A percentile compares a stretch with the other conserved stretches of the same genome.
phyloP scores from a whole-genome alignment of 257 asterid genomes.

The Solanum lycopersicoides region DNA sequence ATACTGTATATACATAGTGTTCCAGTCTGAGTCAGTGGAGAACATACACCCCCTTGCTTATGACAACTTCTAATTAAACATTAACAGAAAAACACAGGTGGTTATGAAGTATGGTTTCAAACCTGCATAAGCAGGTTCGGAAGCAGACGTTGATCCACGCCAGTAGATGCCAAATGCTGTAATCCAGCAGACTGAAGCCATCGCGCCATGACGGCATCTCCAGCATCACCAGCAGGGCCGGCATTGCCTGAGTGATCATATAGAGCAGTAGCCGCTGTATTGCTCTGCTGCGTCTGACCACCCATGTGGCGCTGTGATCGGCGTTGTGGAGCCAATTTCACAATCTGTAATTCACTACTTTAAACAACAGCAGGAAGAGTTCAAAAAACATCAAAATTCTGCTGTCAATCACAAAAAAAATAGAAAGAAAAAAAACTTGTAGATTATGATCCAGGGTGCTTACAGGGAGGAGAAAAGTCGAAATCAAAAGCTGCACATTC shows the following conservation, averaged over 20 bases:
- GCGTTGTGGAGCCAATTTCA: constrained; percentile 98
- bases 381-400: constrained; percentile 5
- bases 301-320: constrained; percentile 99
- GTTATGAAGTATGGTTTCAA: background rate
- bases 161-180: constrained; percentile 96
- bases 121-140: constrained; percentile 91
- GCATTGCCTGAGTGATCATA: constrained; percentile 73
- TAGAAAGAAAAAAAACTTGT: background rate
- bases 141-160: constrained; percentile 65
- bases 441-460: constrained; percentile 1
- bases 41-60: background rate
- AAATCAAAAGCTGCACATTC: constrained; percentile 14
- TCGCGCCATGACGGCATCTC: constrained; percentile 98
- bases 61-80: background rate
- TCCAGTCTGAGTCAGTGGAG: background rate
- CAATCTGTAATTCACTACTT: constrained; percentile 43
- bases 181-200: constrained; percentile 99
- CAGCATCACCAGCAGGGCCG: constrained; percentile 72
- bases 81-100: background rate
- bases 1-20: background rate
- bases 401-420: background rate
- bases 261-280: constrained; percentile 82
- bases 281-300: constrained; percentile 99
- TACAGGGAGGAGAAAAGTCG: constrained; percentile 12
- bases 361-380: background rate